phyloP scores from a whole-genome alignment of 805 yeast species.

The Zygosaccharomyces bailii region DNA sequence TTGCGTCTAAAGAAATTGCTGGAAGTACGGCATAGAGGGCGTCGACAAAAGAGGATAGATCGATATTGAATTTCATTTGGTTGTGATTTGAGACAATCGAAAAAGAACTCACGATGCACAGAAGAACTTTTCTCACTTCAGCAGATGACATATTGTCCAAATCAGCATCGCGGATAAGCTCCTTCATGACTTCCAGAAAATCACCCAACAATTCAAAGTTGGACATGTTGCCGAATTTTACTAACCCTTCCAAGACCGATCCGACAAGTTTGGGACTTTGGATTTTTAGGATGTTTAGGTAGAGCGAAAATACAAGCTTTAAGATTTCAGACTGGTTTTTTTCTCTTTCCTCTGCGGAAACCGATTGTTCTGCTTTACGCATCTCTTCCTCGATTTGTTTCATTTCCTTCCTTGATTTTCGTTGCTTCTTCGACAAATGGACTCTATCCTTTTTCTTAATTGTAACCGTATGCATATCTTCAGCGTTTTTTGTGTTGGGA shows the following conservation, averaged over 20 bases:
- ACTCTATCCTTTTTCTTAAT: conserved; percentile 82
- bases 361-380: conserved; percentile 79
- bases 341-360: conserved; percentile 85
- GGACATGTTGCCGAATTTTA: conserved; percentile 87
- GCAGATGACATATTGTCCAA: conserved; percentile 44
- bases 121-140: conserved; percentile 66
- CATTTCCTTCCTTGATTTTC: conserved; percentile 81
- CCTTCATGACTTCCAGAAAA: conserved; percentile 82
- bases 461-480: conserved; percentile 45
- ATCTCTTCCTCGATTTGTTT: conserved; percentile 86
- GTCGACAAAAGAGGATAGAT: conserved; percentile 74
- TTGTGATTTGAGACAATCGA: conserved; percentile 75
- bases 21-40: conserved; percentile 68
- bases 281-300: conserved; percentile 70
- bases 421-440: conserved; percentile 85
- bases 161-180: conserved; percentile 57
- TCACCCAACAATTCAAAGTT: conserved; percentile 92
- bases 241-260: conserved; percentile 84
- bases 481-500: conserved; percentile 54
- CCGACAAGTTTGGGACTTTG: conserved; percentile 69
- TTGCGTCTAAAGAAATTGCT: conserved; percentile 71
- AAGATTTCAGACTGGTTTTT: conserved; percentile 79
- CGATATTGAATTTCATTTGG: conserved; percentile 70
- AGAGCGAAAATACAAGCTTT: conserved; percentile 65
- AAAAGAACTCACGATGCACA: conserved; percentile 88